Evolutionary conservation across 495 filamentous ascomycete species (phyloP).

Genomic region (Tuber borchii): DNA sequence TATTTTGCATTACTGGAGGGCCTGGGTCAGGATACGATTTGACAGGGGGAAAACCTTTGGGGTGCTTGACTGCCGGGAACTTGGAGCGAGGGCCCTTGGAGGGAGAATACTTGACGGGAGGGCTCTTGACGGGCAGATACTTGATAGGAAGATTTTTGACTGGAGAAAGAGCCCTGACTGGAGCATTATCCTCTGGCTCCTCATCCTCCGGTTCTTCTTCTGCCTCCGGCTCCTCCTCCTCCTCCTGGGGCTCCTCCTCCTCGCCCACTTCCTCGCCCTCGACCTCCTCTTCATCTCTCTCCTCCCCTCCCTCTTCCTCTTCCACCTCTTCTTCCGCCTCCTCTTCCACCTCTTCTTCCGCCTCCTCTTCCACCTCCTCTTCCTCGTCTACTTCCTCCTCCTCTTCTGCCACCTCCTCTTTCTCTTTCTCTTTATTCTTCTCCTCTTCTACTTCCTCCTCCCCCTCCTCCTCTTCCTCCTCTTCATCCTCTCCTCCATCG

Average conservation of each 20-base stretch:
- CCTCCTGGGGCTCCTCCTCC: too few relatives aligned
- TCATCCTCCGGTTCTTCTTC: conserved; percentile 5
- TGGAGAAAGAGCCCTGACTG: neutral
- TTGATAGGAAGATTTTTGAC: neutral
- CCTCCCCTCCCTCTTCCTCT: neutral
- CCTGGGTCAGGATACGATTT: too few relatives aligned
- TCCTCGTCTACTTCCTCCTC: neutral
- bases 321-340: neutral
- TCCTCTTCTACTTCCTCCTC: neutral
- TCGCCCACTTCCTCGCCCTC: neutral
- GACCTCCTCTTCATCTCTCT: neutral
- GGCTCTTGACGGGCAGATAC: neutral
- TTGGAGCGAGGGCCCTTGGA: too few relatives aligned
- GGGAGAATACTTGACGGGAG: too few relatives aligned
- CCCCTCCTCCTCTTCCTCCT: neutral
- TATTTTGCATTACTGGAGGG: too few relatives aligned
- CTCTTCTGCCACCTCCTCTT: neutral
- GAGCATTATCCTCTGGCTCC: neutral
- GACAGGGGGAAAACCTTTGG: too few relatives aligned
- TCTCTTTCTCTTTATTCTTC: neutral
- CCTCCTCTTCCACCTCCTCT: neutral
- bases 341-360: neutral
- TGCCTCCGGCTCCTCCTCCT: neutral
- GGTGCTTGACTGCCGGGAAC: too few relatives aligned
- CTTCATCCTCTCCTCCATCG: too few relatives aligned